phyloP scores from a whole-genome alignment of 805 yeast species.

The Ogataea nonfermentans region DNA sequence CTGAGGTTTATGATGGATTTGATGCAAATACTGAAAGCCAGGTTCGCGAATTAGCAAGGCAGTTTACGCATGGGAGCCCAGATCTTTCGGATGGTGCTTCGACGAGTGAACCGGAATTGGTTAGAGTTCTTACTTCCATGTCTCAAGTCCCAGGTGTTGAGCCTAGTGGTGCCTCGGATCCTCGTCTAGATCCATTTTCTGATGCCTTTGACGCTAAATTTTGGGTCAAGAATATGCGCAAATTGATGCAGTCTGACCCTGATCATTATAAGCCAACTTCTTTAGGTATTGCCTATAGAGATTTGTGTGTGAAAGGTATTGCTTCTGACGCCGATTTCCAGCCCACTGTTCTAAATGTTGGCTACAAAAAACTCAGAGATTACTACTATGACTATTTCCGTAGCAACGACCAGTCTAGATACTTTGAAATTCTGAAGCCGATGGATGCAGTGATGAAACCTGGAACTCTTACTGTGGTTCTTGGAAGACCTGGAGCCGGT shows the following conservation, averaged over 20 bases:
- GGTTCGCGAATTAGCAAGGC: constrained; percentile 39
- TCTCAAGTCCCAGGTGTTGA: constrained; percentile 49
- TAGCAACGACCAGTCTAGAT: constrained; percentile 31
- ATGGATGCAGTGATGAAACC: constrained; percentile 66
- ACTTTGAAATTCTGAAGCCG: constrained; percentile 56
- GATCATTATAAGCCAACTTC: constrained; percentile 62
- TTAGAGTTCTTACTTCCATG: constrained; percentile 46
- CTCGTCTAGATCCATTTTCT: constrained; percentile 56
- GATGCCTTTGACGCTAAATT: constrained; percentile 58
- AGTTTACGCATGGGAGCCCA: constrained; percentile 27
- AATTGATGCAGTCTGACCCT: constrained; percentile 50
- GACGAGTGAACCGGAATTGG: constrained; percentile 13
- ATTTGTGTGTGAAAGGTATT: constrained; percentile 60
- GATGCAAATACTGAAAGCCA: constrained; percentile 10
- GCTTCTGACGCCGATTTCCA: constrained; percentile 70
- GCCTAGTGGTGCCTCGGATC: constrained; percentile 37
- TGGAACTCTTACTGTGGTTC: constrained; percentile 66
- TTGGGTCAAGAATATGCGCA: constrained; percentile 67
- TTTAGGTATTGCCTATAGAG: constrained; percentile 57
- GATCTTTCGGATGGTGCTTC: constrained; percentile 1
- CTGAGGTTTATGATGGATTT: constrained; percentile 12
- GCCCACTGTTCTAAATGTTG: constrained; percentile 50
- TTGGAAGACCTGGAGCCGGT: constrained; percentile 85
- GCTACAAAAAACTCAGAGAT: constrained; percentile 35
- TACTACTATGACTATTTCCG: constrained; percentile 25